Percentiles rank a stretch among this genome's conserved stretches.
These are phyloP conservation scores for Amaranthus palmeri DNA, from an alignment of 148 eudicot genomes.

Conservation along the genomic window DNA sequence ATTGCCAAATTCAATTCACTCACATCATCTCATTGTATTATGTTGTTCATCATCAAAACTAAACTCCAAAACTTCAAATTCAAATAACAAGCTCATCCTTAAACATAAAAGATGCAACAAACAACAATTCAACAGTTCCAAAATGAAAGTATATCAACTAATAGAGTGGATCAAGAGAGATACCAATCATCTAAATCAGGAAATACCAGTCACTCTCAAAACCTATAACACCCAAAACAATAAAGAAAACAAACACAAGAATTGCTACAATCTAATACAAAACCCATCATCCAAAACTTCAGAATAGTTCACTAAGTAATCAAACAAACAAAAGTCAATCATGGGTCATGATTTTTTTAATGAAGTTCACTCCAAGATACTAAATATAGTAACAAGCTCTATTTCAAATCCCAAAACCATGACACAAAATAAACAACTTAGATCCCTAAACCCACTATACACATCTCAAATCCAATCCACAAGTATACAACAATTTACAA, in stretches of 20 bases:
- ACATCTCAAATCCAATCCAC: too few species aligned
- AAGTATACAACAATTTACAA: too few species aligned
- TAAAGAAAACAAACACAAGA: background rate
- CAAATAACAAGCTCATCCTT: background rate
- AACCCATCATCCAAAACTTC: constrained; percentile 3
- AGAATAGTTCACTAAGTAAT: background rate
- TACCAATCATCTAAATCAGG: background rate
- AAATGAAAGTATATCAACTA: background rate
- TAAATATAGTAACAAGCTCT: background rate
- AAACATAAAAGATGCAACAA: background rate
- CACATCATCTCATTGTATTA: background rate
- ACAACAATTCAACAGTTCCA: constrained; percentile 1
- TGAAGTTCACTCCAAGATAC: background rate
- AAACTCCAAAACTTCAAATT: background rate
- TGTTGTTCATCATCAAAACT: background rate
- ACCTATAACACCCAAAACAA: background rate
- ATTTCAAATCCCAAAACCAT: background rate
- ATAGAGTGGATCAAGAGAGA: background rate
- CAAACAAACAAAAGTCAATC: constrained; percentile 8
- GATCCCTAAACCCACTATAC: background rate
- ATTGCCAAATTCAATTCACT: background rate
- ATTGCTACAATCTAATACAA: background rate
- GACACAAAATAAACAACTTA: too few species aligned
- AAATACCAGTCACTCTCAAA: constrained; percentile 4
- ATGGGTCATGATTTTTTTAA: background rate